These are phyloP conservation scores for Cordyceps pruinosa DNA, from an alignment of 2,329 filamentous ascomycete species.

Conservation along the genomic window DNA sequence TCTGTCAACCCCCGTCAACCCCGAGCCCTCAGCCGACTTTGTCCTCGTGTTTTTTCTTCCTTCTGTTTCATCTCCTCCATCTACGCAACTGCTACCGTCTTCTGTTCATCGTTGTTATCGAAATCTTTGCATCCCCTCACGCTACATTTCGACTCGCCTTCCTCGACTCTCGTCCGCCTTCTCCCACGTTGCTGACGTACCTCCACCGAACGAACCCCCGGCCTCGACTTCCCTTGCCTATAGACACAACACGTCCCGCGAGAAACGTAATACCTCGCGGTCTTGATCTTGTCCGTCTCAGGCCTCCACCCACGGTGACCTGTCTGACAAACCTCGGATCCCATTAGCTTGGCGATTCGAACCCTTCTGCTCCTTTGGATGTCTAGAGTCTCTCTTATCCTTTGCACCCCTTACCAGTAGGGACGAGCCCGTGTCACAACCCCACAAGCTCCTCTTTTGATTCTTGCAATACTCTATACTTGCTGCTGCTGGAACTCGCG, in stretches of 20 bases:
- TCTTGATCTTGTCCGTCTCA: background rate
- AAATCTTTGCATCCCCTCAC: conserved; percentile 1
- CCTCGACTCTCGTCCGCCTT: background rate
- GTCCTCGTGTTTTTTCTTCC: conserved; percentile 5
- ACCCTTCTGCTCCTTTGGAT: background rate
- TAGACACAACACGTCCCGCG: conserved; percentile 2
- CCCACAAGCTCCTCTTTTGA: background rate
- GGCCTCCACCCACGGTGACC: background rate
- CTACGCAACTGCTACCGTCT: background rate
- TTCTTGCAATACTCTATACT: conserved; percentile 1
- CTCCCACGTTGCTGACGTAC: conserved; percentile 2
- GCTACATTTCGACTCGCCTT: conserved; percentile 1
- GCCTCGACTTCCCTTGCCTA: conserved; percentile 5
- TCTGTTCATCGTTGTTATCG: conserved; percentile 1
- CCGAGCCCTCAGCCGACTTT: conserved; percentile 8
- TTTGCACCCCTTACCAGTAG: conserved; percentile 9
- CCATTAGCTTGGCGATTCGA: conserved; percentile 12
- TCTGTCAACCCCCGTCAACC: conserved; percentile 2
- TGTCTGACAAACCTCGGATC: background rate
- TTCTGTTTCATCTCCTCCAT: background rate
- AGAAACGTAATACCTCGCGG: conserved; percentile 12
- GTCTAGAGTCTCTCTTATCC: background rate
- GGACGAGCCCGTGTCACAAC: background rate
- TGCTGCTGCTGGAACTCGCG: background rate
- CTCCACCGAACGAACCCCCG: conserved; percentile 6